Conservation (phyloP, 2,329 filamentous ascomycete species). For the Ophiostoma piceae region DNA sequence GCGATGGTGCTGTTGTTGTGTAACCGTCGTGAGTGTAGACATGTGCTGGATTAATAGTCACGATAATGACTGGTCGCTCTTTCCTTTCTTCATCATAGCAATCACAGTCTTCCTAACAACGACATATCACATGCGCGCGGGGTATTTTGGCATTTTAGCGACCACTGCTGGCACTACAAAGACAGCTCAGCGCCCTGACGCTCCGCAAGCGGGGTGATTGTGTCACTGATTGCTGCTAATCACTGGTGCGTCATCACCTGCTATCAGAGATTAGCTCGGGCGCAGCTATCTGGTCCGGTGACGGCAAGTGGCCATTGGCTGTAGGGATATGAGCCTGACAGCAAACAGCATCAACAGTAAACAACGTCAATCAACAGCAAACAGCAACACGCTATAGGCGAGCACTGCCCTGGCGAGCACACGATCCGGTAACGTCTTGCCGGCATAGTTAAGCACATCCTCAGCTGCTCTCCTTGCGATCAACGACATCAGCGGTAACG, state of each 20-base stretch:
- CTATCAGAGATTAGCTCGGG: background rate
- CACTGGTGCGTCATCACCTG: slow-evolving; percentile 6
- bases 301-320: background rate
- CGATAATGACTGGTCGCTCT: background rate
- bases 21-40: background rate
- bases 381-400: background rate
- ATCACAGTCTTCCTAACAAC: background rate
- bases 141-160: slow-evolving; percentile 6
- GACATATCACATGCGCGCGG: slow-evolving; percentile 2
- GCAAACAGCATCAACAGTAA: background rate
- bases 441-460: background rate
- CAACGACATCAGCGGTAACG: background rate
- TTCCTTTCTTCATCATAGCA: background rate
- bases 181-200: background rate
- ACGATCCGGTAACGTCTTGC: background rate
- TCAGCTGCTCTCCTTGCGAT: too few species aligned
- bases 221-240: background rate
- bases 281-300: background rate
- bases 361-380: background rate
- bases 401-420: background rate
- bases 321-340: background rate
- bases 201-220: background rate
- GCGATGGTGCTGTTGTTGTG: background rate
- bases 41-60: background rate
- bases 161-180: background rate